Base-by-base conservation (phyloP, 1,139 yeast species). In the Spencermartinsiella ligniputridi region DNA sequence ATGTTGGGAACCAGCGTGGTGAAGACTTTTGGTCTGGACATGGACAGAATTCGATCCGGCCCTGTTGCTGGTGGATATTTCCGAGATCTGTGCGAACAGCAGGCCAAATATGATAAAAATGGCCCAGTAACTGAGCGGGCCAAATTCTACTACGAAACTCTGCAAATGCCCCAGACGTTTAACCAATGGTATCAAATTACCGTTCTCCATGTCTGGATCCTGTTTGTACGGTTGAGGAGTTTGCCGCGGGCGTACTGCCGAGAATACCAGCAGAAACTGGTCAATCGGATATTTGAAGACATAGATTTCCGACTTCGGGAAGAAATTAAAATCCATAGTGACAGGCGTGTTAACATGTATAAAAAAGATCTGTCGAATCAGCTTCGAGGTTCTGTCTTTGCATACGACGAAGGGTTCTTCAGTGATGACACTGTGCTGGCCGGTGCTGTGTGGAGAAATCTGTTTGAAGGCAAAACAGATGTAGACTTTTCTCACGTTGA, bases 161-260 rank as follows among this genome's bases (percentile, higher is more conserved):
- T 92, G 49, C 82, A 78, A 19, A 71, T 94, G 58, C 97, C 96
- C 18, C 75, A 77, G 61, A 83, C 97, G 0, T 92, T 90, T 61
- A 80, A 92, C 20, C 96, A 89, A 66, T 92, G 97, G 95, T 90
- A 83, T 62, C 97, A 90, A 67, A 84, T 92, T 54, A 85, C 96
- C 3, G 75, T 84, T 2, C 73, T 92, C 54, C 98, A 92, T 64
- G 81, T 87, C 52, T 92, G 99, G 99, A 82, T 92, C 60, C 72
- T 92, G 43, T 83, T 84, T 55, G 96, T 87, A 13, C 79, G 98
- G 60, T 89, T 92, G 96, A 79, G 99, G 63, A 95, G 95, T 16
- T 75, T 94, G 83, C 97, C 97, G 0, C 83, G 83, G 63, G 83
- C 86, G 60, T 82, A 87, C 61, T 94, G 97, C 35, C 79, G 79